Conservation (phyloP, 108 stramenopile species). For the Parietichytrium sp. region DNA sequence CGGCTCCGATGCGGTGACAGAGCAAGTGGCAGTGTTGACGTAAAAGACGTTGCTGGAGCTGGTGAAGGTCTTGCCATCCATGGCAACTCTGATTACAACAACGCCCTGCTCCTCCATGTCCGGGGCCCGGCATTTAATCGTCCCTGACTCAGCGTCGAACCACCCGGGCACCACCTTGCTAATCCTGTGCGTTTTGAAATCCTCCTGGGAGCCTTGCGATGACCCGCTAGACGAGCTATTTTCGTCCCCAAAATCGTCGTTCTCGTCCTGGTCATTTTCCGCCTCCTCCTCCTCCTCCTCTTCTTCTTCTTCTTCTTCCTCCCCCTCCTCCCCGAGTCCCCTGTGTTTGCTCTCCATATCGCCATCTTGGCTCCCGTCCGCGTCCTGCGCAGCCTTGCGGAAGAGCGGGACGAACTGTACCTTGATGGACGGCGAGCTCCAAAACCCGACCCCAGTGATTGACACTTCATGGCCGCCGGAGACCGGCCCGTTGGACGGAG, state of each 20-base stretch:
- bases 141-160: background rate
- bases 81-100: background rate
- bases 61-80: constrained; percentile 14
- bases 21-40: background rate
- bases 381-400: background rate
- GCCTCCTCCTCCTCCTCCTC: too few species aligned
- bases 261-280: too few species aligned
- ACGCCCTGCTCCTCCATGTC: background rate
- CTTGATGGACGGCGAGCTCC: constrained; percentile 9
- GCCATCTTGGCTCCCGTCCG: too few species aligned
- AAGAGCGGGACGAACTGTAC: constrained; percentile 5
- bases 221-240: too few species aligned
- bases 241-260: too few species aligned
- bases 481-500: constrained; percentile 8
- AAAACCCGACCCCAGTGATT: constrained; percentile 15
- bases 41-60: background rate
- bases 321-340: too few species aligned
- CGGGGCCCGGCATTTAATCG: background rate
- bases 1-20: background rate
- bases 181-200: too few species aligned
- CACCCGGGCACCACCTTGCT: background rate
- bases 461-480: constrained; percentile 5
- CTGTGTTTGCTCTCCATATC: too few species aligned
- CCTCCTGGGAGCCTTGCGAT: too few species aligned
- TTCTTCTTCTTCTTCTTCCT: too few species aligned